Evolutionary conservation across 2,329 filamentous ascomycete species (phyloP).

Genomic region (Colletotrichum phormii): DNA sequence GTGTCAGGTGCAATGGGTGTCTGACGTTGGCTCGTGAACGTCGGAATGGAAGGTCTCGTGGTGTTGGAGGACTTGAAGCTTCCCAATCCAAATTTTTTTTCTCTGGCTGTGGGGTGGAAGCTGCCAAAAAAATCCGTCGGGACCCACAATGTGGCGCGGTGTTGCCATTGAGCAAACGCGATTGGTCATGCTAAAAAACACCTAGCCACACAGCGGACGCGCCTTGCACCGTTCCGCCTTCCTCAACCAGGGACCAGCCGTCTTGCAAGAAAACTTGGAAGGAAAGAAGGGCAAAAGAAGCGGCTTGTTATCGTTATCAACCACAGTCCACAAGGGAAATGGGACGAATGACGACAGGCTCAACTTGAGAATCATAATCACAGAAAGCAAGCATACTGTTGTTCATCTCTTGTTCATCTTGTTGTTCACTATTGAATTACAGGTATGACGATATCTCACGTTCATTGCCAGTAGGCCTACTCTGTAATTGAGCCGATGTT

Average conservation of each 20-base stretch:
- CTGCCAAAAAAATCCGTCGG: slow-evolving; percentile 27
- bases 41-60: slow-evolving; percentile 33
- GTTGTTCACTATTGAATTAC: neutral
- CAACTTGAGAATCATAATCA: neutral
- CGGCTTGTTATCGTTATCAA: neutral
- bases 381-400: no score
- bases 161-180: slow-evolving; percentile 16
- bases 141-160: slow-evolving; percentile 26
- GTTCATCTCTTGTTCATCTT: neutral
- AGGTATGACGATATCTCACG: neutral
- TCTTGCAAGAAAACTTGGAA: neutral
- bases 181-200: neutral
- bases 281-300: neutral
- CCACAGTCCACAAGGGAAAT: neutral
- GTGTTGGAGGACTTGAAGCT: slow-evolving; percentile 39
- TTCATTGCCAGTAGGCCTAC: neutral
- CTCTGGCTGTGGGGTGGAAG: slow-evolving; percentile 36
- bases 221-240: slow-evolving; percentile 28
- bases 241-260: neutral
- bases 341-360: neutral
- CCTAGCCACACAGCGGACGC: slow-evolving; percentile 35
- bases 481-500: neutral
- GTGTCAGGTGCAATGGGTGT: slow-evolving; percentile 21
- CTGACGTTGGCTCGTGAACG: slow-evolving; percentile 35
- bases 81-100: slow-evolving; percentile 42